phyloP scores from a whole-genome alignment of 345 rosid species.

The Populus nigra region DNA sequence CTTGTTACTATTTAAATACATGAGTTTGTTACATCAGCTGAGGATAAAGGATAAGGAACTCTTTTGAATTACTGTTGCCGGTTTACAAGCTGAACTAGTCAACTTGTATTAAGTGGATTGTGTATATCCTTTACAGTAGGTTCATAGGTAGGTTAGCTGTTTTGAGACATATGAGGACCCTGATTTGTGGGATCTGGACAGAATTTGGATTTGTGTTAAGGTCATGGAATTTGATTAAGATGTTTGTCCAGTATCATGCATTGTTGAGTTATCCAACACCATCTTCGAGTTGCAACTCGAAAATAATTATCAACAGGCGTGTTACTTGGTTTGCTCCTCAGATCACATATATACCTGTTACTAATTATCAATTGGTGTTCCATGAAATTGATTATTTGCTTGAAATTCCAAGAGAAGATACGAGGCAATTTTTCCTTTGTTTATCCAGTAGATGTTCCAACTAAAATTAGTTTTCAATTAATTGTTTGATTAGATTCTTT shows the following conservation, averaged over 20 bases:
- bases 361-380: background rate
- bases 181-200: slow-evolving; percentile 8
- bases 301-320: background rate
- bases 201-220: background rate
- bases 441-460: no score
- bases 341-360: background rate
- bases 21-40: no score
- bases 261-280: background rate
- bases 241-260: background rate
- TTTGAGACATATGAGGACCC: slow-evolving; percentile 17
- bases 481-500: no score
- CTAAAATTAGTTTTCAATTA: no score
- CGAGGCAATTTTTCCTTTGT: no score
- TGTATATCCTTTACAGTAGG: background rate
- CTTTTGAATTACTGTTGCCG: no score
- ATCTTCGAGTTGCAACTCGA: no score
- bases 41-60: no score
- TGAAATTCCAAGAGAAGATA: background rate
- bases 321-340: background rate
- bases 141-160: slow-evolving; percentile 14
- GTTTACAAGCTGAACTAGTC: no score
- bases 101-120: no score
- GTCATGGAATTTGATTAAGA: background rate
- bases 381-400: background rate
- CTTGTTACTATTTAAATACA: no score